Evolutionary conservation across 352 stramenopile genomes (phyloP), one percentile per base, ranked within the genome.

Genomic region (Phytophthora boehmeriae): DNA sequence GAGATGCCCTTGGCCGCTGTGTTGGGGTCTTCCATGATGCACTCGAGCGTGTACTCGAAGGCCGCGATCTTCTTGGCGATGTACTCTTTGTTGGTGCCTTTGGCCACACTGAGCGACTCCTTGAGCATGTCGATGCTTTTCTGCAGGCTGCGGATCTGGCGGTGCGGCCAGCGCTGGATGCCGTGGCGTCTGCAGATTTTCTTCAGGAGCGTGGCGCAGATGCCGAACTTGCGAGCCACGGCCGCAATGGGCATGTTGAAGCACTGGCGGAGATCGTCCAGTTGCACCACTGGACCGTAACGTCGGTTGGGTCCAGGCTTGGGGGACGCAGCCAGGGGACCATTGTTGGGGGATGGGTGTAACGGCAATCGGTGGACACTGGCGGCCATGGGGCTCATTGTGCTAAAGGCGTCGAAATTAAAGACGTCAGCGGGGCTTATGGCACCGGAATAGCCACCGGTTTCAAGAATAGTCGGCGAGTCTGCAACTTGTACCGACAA

Each of bases 171-270:
- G 30, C 86, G 80, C 54, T 92, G 83, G 63, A 95, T 95, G 39
- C 83, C 83, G 45, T 93, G 77, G 28, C 83, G 83, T 1, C 86
- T 76, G 48, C 86, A 95, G 54, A 92, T 92, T 66, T 92, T 93
- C 71, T 94, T 94, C 55, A 94, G 69, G 25, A 93, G 59, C 28
- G 86, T 94, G n/a, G 81, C 85, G 55, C 86, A 94, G 68, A 94
- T 93, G 39, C 86, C 86, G 60, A 94, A 93, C 61, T 92, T 86
- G 47, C 80, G 83, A 30, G 83, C 83, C 30, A 95, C 86, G 0
- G 77, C 77, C 2, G 83, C 83, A 59, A 95, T 90, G 56, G 86
- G 86, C 80, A 92, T 92, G 65, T 93, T 92, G 57, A 95, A 95
- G 61, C 85, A 92, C 56, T 76, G 71, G 22, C 81, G 76, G 42